Conservation (phyloP, 495 filamentous ascomycete genomes). For the Aspergillus olivimuriae region DNA sequence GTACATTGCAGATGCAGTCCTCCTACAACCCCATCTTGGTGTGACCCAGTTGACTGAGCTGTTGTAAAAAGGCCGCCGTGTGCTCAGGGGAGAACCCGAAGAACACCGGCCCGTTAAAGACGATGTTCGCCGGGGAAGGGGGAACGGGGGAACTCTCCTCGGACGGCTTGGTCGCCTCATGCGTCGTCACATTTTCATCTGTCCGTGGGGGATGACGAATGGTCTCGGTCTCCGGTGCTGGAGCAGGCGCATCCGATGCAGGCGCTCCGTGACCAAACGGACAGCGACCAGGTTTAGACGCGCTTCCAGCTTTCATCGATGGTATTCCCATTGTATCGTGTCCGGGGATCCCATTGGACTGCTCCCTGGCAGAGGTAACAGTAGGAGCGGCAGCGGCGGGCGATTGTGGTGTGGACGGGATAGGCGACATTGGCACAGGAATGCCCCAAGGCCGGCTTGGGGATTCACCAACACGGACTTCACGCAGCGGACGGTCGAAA, state of each 20-base stretch:
- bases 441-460: constrained; percentile 91
- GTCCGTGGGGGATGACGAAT: constrained; percentile 7
- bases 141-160: background rate
- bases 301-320: too few species aligned
- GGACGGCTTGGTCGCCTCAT: constrained; percentile 1
- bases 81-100: constrained; percentile 81
- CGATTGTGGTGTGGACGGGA: constrained; percentile 16
- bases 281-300: constrained; percentile 35
- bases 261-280: constrained; percentile 42
- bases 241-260: constrained; percentile 8
- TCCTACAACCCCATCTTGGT: background rate
- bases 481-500: constrained; percentile 76
- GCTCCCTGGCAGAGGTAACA: constrained; percentile 12
- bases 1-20: background rate
- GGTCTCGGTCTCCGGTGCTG: constrained; percentile 15
- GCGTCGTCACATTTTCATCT: background rate
- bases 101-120: constrained; percentile 85
- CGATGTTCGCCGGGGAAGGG: constrained; percentile 46
- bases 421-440: constrained; percentile 51
- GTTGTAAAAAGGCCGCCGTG: constrained; percentile 62
- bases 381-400: constrained; percentile 17
- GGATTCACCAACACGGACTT: constrained; percentile 80
- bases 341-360: constrained; percentile 10
- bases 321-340: constrained; percentile 7
- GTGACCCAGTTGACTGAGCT: constrained; percentile 21